phyloP scores from a whole-genome alignment of 169 alveolate genomes.

The Cryptosporidium sp. region DNA sequence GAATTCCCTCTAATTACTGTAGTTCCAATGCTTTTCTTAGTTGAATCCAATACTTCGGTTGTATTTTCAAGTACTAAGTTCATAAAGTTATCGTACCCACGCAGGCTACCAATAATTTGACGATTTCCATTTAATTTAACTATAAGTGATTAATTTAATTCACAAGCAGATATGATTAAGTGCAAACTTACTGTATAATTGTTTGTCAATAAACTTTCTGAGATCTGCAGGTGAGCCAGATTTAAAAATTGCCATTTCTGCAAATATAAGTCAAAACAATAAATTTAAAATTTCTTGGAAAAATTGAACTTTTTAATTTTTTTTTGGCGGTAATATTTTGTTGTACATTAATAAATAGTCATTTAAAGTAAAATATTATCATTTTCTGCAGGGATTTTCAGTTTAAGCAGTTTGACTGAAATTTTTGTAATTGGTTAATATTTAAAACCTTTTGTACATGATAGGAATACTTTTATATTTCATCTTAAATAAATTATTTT shows the following conservation, averaged over 20 bases:
- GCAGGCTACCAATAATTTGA: slow-evolving; percentile 94
- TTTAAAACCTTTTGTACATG: neutral
- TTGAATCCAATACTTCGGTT: slow-evolving; percentile 87
- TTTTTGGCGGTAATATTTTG: slow-evolving; percentile 11
- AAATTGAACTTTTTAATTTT: neutral
- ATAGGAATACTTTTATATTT: no score
- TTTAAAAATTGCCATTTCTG: slow-evolving; percentile 74
- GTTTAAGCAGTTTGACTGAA: neutral
- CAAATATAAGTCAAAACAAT: neutral
- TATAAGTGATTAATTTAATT: slow-evolving; percentile 21
- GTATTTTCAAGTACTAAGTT: slow-evolving; percentile 97
- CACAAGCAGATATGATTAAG: neutral
- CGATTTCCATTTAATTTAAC: slow-evolving; percentile 91
- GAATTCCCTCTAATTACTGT: slow-evolving; percentile 98
- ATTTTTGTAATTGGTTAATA: no score
- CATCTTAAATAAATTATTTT: no score
- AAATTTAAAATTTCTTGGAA: neutral
- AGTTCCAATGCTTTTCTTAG: slow-evolving; percentile 94
- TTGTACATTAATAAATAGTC: neutral
- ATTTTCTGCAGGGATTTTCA: neutral
- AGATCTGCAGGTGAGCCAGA: slow-evolving; percentile 91
- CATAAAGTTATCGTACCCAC: slow-evolving; percentile 99
- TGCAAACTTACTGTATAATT: slow-evolving; percentile 87
- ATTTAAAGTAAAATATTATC: no score
- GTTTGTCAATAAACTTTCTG: slow-evolving; percentile 90